Conservation (phyloP, 2,329 filamentous ascomycete species). For the Talaromyces albobiverticillius region DNA sequence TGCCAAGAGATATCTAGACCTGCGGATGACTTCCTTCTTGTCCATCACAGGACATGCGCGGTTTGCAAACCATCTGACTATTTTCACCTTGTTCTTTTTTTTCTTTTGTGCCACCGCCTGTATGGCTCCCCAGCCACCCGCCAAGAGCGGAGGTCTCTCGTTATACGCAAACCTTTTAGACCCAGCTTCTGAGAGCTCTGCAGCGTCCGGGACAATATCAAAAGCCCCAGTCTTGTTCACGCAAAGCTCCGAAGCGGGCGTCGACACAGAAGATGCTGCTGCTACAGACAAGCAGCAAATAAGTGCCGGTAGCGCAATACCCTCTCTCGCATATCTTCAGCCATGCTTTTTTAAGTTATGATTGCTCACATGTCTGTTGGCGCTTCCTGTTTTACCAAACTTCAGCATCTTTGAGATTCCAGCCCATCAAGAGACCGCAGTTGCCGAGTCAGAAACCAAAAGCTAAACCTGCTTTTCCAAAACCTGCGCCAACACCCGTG, state of each 20-base stretch:
- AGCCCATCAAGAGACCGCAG: constrained; percentile 78
- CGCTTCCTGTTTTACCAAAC: constrained; percentile 22
- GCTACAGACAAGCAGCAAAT: constrained; percentile 64
- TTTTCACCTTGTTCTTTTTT: not conserved
- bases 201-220: constrained; percentile 64
- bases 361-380: constrained; percentile 48
- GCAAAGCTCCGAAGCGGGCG: constrained; percentile 49
- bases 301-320: constrained; percentile 57
- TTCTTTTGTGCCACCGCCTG: not conserved
- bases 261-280: constrained; percentile 47
- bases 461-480: constrained; percentile 60
- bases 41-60: not conserved
- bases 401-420: constrained; percentile 71
- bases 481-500: constrained; percentile 33
- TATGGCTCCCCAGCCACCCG: constrained; percentile 6
- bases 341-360: constrained; percentile 23
- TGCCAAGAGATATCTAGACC: constrained; percentile 6
- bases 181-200: constrained; percentile 34
- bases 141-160: constrained; percentile 49
- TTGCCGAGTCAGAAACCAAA: constrained; percentile 59
- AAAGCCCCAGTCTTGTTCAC: constrained; percentile 72
- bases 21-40: not conserved
- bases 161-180: constrained; percentile 84
- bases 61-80: not conserved
- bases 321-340: constrained; percentile 28